A percentile compares a stretch with the other conserved stretches of the same genome.
Conservation (phyloP, 192 early-diverging fungal genomes). For the Chytriomyces sp. region DNA sequence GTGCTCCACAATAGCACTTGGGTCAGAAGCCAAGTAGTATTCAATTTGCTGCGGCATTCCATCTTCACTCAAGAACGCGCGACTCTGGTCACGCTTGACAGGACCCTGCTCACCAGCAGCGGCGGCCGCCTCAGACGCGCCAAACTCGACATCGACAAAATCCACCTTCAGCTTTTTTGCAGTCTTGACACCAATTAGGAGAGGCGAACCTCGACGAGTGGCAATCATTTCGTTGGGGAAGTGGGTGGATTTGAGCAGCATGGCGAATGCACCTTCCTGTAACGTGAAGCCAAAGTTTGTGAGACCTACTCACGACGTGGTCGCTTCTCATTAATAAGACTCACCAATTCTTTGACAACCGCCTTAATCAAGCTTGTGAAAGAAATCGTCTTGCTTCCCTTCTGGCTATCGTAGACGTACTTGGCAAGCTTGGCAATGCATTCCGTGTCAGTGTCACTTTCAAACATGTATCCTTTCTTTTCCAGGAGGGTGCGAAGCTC, state of each 20-base stretch:
- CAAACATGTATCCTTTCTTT: conserved; percentile 96
- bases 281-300: conserved; percentile 49
- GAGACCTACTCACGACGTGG: background rate
- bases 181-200: conserved; percentile 97
- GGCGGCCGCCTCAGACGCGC: conserved; percentile 24
- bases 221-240: conserved; percentile 94
- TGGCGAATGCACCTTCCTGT: conserved; percentile 91
- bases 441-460: conserved; percentile 98
- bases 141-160: conserved; percentile 97
- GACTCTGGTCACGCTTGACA: conserved; percentile 85
- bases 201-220: conserved; percentile 95
- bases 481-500: conserved; percentile 91
- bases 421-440: conserved; percentile 96
- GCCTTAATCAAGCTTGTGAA: conserved; percentile 94
- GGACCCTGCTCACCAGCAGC: conserved; percentile 47
- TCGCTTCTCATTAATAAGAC: conserved; percentile 26
- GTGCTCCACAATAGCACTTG: conserved; percentile 97
- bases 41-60: conserved; percentile 95
- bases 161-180: conserved; percentile 96
- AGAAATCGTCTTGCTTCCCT: conserved; percentile 63
- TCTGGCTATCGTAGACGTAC: conserved; percentile 96
- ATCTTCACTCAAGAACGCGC: conserved; percentile 92
- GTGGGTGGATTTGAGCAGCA: conserved; percentile 93
- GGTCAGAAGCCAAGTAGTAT: conserved; percentile 97
- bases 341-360: conserved; percentile 92